A percentile compares a stretch with the other conserved stretches of the same genome.
These are phyloP conservation scores for Amanita molliuscula DNA, from an alignment of 768 basidiomycete species.

Conservation along the genomic window DNA sequence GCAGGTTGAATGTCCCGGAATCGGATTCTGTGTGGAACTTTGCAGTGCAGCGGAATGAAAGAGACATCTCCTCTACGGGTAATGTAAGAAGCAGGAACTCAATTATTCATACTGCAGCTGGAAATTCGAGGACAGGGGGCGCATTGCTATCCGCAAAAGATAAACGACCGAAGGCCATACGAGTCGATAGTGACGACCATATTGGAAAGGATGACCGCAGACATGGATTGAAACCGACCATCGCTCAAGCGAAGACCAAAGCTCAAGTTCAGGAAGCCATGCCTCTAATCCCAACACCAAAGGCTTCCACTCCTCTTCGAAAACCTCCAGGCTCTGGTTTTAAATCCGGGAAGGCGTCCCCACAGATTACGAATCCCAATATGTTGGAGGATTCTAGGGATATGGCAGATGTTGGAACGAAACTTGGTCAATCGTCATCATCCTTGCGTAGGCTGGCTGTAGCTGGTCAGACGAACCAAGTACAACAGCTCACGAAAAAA, in stretches of 20 bases:
- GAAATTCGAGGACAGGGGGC: background rate
- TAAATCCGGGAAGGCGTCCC: slow-evolving; percentile 23
- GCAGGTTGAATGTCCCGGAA: slow-evolving; percentile 42
- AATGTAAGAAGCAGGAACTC: background rate
- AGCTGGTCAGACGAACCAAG: background rate
- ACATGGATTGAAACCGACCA: background rate
- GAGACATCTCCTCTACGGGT: background rate
- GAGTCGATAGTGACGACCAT: background rate
- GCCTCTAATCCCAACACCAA: background rate
- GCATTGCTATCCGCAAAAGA: background rate
- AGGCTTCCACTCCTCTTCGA: background rate
- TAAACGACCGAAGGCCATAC: background rate
- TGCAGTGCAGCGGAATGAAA: background rate
- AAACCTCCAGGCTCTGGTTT: slow-evolving; percentile 42
- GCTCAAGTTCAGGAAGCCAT: background rate
- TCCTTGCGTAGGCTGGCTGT: background rate
- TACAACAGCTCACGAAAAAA: background rate
- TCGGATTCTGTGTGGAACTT: slow-evolving; percentile 48
- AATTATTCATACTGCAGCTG: background rate
- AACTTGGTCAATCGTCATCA: background rate
- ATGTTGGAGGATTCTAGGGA: background rate
- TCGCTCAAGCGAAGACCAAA: background rate
- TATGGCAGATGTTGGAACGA: background rate
- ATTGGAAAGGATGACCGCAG: background rate
- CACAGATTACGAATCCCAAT: slow-evolving; percentile 10